Conservation (phyloP, 2,329 filamentous ascomycete species). For the Ascochyta clinopodiicola region DNA sequence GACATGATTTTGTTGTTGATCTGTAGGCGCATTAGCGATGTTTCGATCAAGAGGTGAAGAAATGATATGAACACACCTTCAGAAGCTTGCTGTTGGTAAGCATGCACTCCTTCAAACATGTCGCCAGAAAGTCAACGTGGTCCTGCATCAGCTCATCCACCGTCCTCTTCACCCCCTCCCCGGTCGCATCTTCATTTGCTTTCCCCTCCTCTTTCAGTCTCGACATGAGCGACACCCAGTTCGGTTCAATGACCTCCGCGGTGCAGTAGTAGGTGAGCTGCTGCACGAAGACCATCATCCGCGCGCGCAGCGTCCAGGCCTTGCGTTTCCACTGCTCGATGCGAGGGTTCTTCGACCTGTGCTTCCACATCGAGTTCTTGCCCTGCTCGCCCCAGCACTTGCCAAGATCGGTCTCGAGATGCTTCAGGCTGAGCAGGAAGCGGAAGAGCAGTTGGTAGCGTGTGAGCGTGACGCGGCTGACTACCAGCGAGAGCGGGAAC, state of each 20-base stretch:
- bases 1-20: slow-evolving; percentile 98
- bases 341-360: slow-evolving; percentile 73
- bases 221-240: slow-evolving; percentile 95
- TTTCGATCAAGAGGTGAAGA: neutral
- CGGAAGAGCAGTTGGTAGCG: slow-evolving; percentile 96
- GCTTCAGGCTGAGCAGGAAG: slow-evolving; percentile 86
- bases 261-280: slow-evolving; percentile 97
- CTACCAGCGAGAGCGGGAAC: slow-evolving; percentile 93
- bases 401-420: slow-evolving; percentile 86
- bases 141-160: slow-evolving; percentile 99
- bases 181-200: slow-evolving; percentile 38
- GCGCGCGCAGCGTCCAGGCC: slow-evolving; percentile 87
- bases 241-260: slow-evolving; percentile 95
- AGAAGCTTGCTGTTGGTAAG: slow-evolving; percentile 94
- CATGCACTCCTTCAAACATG: slow-evolving; percentile 98
- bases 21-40: slow-evolving; percentile 55
- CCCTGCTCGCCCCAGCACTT: slow-evolving; percentile 91
- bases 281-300: slow-evolving; percentile 97
- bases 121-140: slow-evolving; percentile 97
- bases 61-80: slow-evolving; percentile 66
- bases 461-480: slow-evolving; percentile 95
- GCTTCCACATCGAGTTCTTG: slow-evolving; percentile 80
- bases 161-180: slow-evolving; percentile 68
- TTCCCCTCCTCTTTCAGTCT: slow-evolving; percentile 67
- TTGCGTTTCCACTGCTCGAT: slow-evolving; percentile 92